Evolutionary conservation across 208 protist genomes (phyloP), one percentile per base, ranked within the genome.

Genomic region (Phytomonas francai): DNA sequence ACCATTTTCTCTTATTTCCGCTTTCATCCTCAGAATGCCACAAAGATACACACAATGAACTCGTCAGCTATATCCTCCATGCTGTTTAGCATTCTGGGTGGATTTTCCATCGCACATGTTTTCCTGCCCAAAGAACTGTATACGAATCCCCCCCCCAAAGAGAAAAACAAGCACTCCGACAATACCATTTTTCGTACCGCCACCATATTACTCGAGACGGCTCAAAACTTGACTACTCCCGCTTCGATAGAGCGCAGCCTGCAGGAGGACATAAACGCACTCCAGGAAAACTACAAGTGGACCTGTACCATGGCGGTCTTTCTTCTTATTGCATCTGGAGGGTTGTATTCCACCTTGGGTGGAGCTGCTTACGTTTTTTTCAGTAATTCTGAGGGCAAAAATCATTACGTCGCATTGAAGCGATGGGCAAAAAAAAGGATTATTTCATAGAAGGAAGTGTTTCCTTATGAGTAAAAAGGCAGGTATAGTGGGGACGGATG

Each of bases 281-380:
- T 78, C 11, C 42, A 78, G n/a, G 39, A 63, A 19, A 63, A 49
- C 3, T 73, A 89, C 71, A 66, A 29, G 28, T 63, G 61, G 12
- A 5, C 70, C 19, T 61, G 71, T 12, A 54, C 72, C 1, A 32
- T 59, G 6, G 27, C 76, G 11, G 56, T 83, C 12, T 59, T 60
- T 12, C 19, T 68, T 7, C 27, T 83, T 7, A 45, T 92, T 14
- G 70, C 74, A 0, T 84, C 71, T 60, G 87, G 87, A 12, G 84
- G 87, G 59, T 39, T 39, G 3, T 39, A 39, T 39, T 39, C 34
- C 9, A 9, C 9, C 34, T 39, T 39, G 34, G 34, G 34, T 39
- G 34, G 34, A 12, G 34, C 34, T 39, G 9, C 34, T 39, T 39
- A 39, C 34, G 9, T 39, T 9, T 12, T 39, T 39, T 39, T 39